Percentiles rank a stretch among this genome's conserved stretches.
phyloP scores from a whole-genome alignment of 192 early-diverging fungal species.

The Coemansia sp. region DNA sequence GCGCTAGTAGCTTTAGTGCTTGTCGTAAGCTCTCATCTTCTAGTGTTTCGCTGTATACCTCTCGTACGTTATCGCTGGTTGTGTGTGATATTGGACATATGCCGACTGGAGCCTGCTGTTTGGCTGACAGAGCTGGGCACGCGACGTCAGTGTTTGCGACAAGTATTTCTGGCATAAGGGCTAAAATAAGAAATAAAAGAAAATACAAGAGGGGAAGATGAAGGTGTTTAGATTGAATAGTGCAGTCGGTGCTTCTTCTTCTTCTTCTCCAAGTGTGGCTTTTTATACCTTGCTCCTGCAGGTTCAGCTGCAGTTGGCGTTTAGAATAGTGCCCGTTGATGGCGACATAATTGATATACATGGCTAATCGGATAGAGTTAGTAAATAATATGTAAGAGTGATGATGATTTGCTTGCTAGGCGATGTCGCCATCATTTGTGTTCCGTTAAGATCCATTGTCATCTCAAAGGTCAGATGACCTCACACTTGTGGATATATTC shows the following conservation, averaged over 20 bases:
- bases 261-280: too few species aligned
- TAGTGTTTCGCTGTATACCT: slow-evolving; percentile 21
- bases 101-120: neutral
- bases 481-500: neutral
- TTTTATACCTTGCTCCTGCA: too few species aligned
- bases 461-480: too few species aligned
- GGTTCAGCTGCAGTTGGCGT: too few species aligned
- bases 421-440: neutral
- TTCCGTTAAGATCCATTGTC: neutral
- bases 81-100: neutral
- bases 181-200: neutral
- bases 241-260: too few species aligned
- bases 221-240: too few species aligned
- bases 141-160: slow-evolving; percentile 5
- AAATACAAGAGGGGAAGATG: neutral
- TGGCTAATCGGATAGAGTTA: neutral
- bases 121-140: neutral
- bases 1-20: slow-evolving; percentile 22
- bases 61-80: neutral
- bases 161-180: slow-evolving; percentile 17
- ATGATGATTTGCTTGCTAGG: neutral
- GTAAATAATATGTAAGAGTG: too few species aligned
- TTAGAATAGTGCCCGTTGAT: neutral
- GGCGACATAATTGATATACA: neutral
- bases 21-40: slow-evolving; percentile 44